Base-by-base conservation (phyloP, 78 protist genomes). In the Chrysochromulina parva region DNA sequence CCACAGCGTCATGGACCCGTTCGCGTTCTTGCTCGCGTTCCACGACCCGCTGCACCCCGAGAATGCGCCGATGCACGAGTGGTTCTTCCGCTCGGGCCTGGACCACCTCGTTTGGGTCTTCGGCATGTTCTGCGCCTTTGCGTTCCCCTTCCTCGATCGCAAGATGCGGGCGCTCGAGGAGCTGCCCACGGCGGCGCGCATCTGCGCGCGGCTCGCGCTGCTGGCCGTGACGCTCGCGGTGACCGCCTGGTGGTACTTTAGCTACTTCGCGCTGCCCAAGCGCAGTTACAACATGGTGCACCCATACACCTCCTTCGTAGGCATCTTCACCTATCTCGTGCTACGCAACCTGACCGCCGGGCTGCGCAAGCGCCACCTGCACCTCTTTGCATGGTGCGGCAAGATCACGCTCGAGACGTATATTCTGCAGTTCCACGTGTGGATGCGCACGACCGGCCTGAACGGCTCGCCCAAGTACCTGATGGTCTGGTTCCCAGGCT, bases 31-130 rank as follows among this genome's bases (percentile, higher is more conserved):
- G 52, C 66, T 55, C 20, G 26, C n/a, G 52, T 82, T 26, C 66
- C 50, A 28, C 20, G 73, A 58, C 67, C 65, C 74, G 11, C 28
- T 85, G 38, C 54, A 50, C 84, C 50, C 84, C 16, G 54, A 50
- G 69, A 28, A 9, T 19, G 52, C 58, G 50, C 3, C 62, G n/a
- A 19, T 92, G 71, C 65, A 84, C 73, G 96, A 95, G 93, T 95
- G 96, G 96, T 19, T 10, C 48, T 95, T 95, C 89, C 86, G 96
- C 20, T 88, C 94, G n/a, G 59, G 84, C 19, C 88, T 95, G 3
- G 96, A 95, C 89, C 85, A 85, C n/a, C 89, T 89, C 38, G 88
- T 89, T 24, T 62, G 87, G 92, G 17, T 89, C 24, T 58, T 84
- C 38, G 95, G 95, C 19, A 90, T 81, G 85, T 11, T 58, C 28